phyloP scores from a whole-genome alignment of 768 basidiomycete species.

The Lactifluus hygrophoroides region DNA sequence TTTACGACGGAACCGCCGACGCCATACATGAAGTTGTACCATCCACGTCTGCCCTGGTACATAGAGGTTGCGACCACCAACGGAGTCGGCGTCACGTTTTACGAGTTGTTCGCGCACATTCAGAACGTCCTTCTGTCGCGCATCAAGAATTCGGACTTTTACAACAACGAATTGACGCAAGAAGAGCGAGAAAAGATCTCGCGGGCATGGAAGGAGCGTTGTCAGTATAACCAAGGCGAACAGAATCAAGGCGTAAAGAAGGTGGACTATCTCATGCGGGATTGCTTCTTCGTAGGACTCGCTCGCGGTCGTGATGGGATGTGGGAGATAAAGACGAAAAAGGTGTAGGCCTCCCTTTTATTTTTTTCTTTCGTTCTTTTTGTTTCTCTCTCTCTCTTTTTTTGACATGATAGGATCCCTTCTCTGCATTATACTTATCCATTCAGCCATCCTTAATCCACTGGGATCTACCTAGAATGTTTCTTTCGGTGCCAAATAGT shows the following conservation, averaged over 20 bases:
- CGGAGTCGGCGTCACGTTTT: conserved; percentile 48
- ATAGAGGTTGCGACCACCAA: conserved; percentile 44
- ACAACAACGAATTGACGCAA: conserved; percentile 46
- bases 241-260: conserved; percentile 40
- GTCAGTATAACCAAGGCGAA: conserved; percentile 28
- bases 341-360: too few species aligned
- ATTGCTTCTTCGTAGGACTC: conserved; percentile 46
- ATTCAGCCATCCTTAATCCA: conserved; percentile 2
- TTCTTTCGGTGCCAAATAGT: neutral
- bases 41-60: conserved; percentile 56
- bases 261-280: conserved; percentile 53
- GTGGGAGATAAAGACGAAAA: conserved; percentile 56
- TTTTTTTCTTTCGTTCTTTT: neutral
- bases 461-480: conserved; percentile 13
- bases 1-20: conserved; percentile 46
- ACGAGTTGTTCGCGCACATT: conserved; percentile 45
- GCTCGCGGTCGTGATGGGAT: conserved; percentile 44
- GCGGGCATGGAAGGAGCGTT: conserved; percentile 39
- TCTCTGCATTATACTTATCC: conserved; percentile 16
- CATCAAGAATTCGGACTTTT: conserved; percentile 47
- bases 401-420: neutral
- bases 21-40: conserved; percentile 45
- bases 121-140: conserved; percentile 34
- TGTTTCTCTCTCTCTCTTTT: neutral
- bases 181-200: conserved; percentile 38